Base-by-base conservation (phyloP, 805 yeast species). In the Suhomyces xylopsoci region DNA sequence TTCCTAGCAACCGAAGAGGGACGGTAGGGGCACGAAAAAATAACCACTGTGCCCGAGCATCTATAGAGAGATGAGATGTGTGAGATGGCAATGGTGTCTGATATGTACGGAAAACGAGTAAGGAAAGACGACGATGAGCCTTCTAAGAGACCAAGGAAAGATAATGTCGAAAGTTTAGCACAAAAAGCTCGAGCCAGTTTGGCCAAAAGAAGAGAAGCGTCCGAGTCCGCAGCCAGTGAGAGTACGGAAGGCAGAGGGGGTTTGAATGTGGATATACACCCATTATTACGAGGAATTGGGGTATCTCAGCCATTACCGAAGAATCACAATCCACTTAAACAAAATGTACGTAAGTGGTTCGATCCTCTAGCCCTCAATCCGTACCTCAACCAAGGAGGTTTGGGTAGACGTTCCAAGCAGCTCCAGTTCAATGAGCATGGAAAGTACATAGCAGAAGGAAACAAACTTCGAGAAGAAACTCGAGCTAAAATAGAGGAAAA, bases 371-470 rank as follows among this genome's bases (percentile, higher is more conserved):
- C 73, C 7, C 58, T 71, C 2, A 76, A 76, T 50, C 79, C 79
- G 1, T 76, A 76, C 52, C 56, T 75, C 25, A 63, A 68, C 48
- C 76, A 69, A 51, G 51, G 51, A 2, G 47, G 40, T 3, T 9
- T 51, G 7, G 51, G 24, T 20, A 40, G 61, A 19, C 22, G 42
- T 15, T 17, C n/a, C 2, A 38, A 38, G 42, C 78, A 74, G 2
- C 67, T 86, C 42, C 66, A 64, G 14, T 82, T 90, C 60, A 83
- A 81, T 60, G 79, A 75, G 32, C 75, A 77, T 41, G 97, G 96
- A 2, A 88, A 83, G 61, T 85, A 75, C 60, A 76, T 85, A 1
- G 77, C 72, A 41, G 66, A 73, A 51, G 92, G 84, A 45, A 66
- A 81, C 10, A 78, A 78, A 58, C 50, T 78, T n/a, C 66, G 90